Evolutionary conservation across 2,329 filamentous ascomycete genomes (phyloP), one percentile per base, ranked within the genome.

Genomic region (Microsporum ferrugineum): DNA sequence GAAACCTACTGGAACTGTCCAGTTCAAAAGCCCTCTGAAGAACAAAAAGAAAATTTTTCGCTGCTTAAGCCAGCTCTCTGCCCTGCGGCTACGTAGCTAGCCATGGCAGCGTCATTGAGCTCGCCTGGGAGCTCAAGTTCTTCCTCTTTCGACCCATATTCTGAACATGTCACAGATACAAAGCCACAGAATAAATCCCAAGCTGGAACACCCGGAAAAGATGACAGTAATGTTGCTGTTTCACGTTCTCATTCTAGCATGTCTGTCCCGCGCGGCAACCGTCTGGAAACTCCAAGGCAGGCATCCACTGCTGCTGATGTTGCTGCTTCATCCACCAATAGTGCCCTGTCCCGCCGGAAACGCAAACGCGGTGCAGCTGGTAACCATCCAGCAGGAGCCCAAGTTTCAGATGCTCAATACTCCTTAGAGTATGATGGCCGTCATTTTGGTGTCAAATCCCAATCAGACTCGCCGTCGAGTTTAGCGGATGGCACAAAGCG

Each of bases 91-190:
- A 59, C 57, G n/a, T 34, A 47, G 39, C 27, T 57, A 64, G 51
- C 62, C 38, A 65, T 65, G 64, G 55, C 62, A 55, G 62, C 58
- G 34, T 49, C 57, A 29, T 57, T 59, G 53, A 59, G 57, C 57
- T 58, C 59, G 31, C 56, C 64, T 57, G 58, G 53, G 34, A 65
- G 63, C 57, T 59, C 57, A 45, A 62, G 63, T 41, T 61, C 64
- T 58, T 65, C 63, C 57, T 64, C 65, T 29, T 67, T 66, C 62
- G 61, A 66, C 58, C 63, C 65, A 27, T 64, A 66, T 58, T 61
- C 60, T 45, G 38, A 61, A 47, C 56, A 63, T 62, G 59, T 55
- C 23, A 61, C 53, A 38, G 61, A 63, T 49, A 8, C 57, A 57
- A 43, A 43, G 36, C 41, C 55, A 39, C 55, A 29, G 39, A 57